Base-by-base conservation (phyloP, 768 basidiomycete genomes). In the Pulveroboletus sp. region DNA sequence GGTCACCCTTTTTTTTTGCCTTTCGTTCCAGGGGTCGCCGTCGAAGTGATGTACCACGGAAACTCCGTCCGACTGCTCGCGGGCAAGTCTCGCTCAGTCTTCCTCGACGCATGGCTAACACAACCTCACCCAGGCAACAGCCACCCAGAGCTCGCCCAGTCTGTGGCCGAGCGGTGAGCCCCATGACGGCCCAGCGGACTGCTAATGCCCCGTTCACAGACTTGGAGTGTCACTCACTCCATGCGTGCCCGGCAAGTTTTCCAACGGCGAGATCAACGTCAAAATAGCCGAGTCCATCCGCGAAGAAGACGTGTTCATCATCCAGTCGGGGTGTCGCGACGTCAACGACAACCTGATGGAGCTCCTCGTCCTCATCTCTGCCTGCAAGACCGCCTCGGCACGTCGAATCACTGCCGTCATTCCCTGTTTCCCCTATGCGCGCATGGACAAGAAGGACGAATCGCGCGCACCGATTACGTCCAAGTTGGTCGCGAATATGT, bases 391-490 rank as follows among this genome's bases (percentile, higher is more conserved):
- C 5, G 90, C 94, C 8, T 94, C 94, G 0, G 95, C 96, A 8
- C 80, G 92, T 39, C 81, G 95, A 42, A 93, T 97, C 70, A 97
- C 95, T 14, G 96, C 95, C 28, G 92, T 98, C 64, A 93, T 99
- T 50, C 96, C 95, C 21, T 97, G 93, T 70, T 99, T 91, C 71
- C 94, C 94, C 1, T 98, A 98, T 62, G 89, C 94, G 1, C 78
- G 95, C 9, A 92, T 92, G 80, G 95, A 97, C 77, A 96, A 96
- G 73, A 99, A 98, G 77, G 93, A 99, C 75, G 90, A 89, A 74
- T 85, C 83, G 6, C 80, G 95, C 7, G 93, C 93, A 4, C 95
- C 96, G 24, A 99, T 99, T 68, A 97, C 95, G 5, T 93, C 95
- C 40, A 99, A 99, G 72, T 81, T 99, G 47, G 91, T 98, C 42